Percentiles rank a stretch among this genome's conserved stretches.
These are phyloP conservation scores for Umbellularia californica DNA, from an alignment of 164 flowering plant genomes.

Conservation along the genomic window DNA sequence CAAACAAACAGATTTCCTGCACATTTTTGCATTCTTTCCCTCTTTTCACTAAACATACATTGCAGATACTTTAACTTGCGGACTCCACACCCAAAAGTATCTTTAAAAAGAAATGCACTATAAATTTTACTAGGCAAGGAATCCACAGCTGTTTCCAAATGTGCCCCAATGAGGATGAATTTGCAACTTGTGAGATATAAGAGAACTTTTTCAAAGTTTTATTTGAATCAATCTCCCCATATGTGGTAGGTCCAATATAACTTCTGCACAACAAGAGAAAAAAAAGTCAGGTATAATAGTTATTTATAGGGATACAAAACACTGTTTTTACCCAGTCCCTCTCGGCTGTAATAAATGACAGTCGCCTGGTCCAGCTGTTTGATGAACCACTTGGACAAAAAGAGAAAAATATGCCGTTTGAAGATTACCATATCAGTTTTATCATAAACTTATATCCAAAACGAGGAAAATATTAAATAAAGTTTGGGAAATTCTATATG, in stretches of 20 bases:
- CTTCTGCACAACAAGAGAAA: background rate
- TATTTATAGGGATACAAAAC: conserved; percentile 9
- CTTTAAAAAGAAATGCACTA: too few species aligned
- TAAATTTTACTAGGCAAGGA: too few species aligned
- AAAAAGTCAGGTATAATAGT: background rate
- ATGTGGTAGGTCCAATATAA: conserved; percentile 17
- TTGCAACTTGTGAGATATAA: too few species aligned
- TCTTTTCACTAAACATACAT: too few species aligned
- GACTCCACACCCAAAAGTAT: too few species aligned
- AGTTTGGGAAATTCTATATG: too few species aligned
- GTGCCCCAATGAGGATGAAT: too few species aligned
- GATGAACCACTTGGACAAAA: conserved; percentile 17
- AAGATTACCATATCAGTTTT: background rate
- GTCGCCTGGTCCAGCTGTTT: conserved; percentile 8
- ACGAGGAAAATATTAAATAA: too few species aligned
- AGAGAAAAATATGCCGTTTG: background rate
- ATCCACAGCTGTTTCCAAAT: too few species aligned
- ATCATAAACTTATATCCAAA: background rate
- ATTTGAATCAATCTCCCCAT: conserved; percentile 4
- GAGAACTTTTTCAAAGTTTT: background rate
- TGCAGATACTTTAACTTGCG: too few species aligned
- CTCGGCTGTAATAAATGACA: conserved; percentile 6
- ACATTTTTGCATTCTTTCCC: too few species aligned
- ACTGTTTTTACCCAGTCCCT: conserved; percentile 11
- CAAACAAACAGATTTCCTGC: too few species aligned